A percentile compares a stretch with the other conserved stretches of the same genome.
Evolutionary conservation across 495 filamentous ascomycete species (phyloP).

Genomic region (Podospora pseudocomata): DNA sequence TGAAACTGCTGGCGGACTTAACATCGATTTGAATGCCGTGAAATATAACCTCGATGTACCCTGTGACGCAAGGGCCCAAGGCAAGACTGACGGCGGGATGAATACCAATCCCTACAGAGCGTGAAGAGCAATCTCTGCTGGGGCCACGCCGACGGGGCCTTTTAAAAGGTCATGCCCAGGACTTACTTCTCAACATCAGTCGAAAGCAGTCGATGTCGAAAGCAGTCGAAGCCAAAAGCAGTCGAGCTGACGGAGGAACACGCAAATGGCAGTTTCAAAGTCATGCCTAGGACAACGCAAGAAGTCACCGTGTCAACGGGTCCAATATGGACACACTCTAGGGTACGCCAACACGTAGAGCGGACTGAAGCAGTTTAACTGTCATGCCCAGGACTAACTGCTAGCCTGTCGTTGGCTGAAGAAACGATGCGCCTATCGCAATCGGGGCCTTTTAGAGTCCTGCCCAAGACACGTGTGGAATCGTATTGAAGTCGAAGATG

Average conservation of each 20-base stretch:
- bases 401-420: neutral
- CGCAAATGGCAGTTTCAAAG: neutral
- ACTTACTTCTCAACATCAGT: neutral
- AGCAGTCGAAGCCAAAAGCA: neutral
- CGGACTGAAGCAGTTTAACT: neutral
- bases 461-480: constrained; percentile 22
- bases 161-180: constrained; percentile 8
- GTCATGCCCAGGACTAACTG: constrained; percentile 15
- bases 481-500: neutral
- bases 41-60: no score
- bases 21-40: no score
- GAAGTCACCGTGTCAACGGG: neutral
- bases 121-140: neutral
- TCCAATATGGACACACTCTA: neutral
- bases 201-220: no score
- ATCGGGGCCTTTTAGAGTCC: constrained; percentile 36
- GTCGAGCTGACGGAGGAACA: neutral
- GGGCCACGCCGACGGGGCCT: neutral
- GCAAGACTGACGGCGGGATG: neutral
- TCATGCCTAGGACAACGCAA: neutral
- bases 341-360: constrained; percentile 10
- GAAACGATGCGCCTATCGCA: neutral
- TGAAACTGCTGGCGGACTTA: neutral
- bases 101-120: neutral
- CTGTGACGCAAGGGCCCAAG: neutral